phyloP scores from a whole-genome alignment of 306 rosid genomes.

The Senna tora region DNA sequence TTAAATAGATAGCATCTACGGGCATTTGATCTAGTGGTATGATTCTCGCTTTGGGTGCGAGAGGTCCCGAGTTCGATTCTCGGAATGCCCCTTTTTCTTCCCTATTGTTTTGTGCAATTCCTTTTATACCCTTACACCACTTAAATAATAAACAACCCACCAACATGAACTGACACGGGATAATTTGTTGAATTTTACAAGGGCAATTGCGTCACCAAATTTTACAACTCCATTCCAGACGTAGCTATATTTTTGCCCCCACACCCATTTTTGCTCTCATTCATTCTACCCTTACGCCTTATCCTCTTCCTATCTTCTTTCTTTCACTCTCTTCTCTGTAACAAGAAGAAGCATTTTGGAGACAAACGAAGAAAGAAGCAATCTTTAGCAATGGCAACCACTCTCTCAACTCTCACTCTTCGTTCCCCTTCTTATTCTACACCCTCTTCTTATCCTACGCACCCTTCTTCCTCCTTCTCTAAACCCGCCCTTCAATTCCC shows the following conservation, averaged over 20 bases:
- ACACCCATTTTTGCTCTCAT: neutral
- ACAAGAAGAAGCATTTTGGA: neutral
- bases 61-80: slow-evolving; percentile 78
- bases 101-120: neutral
- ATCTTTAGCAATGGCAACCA: slow-evolving; percentile 52
- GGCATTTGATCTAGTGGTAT: slow-evolving; percentile 53
- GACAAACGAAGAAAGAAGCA: neutral
- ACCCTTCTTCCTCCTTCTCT: slow-evolving; percentile 29
- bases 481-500: slow-evolving; percentile 55
- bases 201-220: slow-evolving; percentile 34
- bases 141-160: neutral
- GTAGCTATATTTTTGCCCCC: neutral
- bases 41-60: slow-evolving; percentile 81
- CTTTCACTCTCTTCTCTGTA: neutral
- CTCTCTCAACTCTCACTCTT: slow-evolving; percentile 60
- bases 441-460: slow-evolving; percentile 42
- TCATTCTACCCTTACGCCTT: neutral
- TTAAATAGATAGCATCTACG: no score
- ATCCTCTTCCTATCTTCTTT: slow-evolving; percentile 43
- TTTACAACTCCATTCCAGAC: neutral
- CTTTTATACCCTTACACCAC: neutral
- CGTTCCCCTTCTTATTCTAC: slow-evolving; percentile 50
- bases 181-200: neutral
- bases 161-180: neutral
- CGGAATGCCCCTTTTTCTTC: slow-evolving; percentile 56